These are phyloP conservation scores for Ophiostoma sp. DNA, from an alignment of 2,329 filamentous ascomycete species.

Conservation along the genomic window DNA sequence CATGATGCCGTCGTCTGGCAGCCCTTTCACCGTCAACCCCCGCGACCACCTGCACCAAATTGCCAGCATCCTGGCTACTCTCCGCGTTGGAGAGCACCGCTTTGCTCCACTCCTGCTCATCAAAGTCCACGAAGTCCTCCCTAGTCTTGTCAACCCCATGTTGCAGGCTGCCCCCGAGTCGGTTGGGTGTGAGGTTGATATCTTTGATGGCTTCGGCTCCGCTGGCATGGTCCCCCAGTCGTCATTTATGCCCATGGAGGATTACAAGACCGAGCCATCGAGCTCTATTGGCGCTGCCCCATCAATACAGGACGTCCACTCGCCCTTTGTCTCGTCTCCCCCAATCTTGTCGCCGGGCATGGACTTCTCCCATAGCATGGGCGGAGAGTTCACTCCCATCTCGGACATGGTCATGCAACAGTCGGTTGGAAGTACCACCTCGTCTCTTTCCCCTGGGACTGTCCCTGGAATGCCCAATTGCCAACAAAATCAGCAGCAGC, in stretches of 20 bases:
- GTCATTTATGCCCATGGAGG: constrained; percentile 40
- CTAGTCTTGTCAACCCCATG: constrained; percentile 55
- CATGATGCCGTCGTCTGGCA: constrained; percentile 53
- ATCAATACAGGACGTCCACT: constrained; percentile 41
- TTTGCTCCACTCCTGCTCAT: constrained; percentile 71
- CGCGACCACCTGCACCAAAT: constrained; percentile 69
- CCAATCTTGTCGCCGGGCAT: constrained; percentile 48
- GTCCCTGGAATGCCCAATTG: no score
- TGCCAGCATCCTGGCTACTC: constrained; percentile 58
- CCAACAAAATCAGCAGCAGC: constrained; percentile 7
- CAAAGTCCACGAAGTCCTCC: constrained; percentile 69
- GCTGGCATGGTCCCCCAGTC: constrained; percentile 54
- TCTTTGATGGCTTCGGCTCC: constrained; percentile 62
- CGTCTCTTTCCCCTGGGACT: neutral
- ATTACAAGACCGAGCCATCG: constrained; percentile 44
- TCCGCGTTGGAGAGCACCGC: constrained; percentile 69
- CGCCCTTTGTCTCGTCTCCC: constrained; percentile 50
- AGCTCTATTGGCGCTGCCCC: constrained; percentile 33
- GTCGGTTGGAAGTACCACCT: constrained; percentile 34
- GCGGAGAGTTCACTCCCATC: constrained; percentile 44
- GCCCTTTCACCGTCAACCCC: constrained; percentile 60
- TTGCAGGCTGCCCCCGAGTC: constrained; percentile 54
- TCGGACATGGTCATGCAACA: constrained; percentile 52
- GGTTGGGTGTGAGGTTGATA: constrained; percentile 44
- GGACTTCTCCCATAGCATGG: constrained; percentile 44